A percentile compares a stretch with the other conserved stretches of the same genome.
Evolutionary conservation across 441 rosid genomes (phyloP).

Genomic region (Adansonia gregorii): DNA sequence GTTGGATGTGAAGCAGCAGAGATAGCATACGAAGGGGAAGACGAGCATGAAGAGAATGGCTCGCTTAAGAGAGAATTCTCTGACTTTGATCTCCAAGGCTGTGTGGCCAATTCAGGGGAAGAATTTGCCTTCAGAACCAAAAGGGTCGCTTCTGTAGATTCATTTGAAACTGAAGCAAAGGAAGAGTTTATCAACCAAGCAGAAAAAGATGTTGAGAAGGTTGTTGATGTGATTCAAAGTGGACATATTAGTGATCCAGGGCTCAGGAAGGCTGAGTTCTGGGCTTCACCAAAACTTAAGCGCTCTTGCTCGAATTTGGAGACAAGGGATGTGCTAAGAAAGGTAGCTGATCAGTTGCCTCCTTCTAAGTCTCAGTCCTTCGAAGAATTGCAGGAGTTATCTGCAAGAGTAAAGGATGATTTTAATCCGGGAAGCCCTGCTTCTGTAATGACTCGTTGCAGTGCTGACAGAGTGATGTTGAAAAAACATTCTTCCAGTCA

Average conservation of each 20-base stretch:
- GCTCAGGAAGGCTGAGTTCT: slow-evolving; percentile 50
- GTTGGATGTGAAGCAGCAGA: slow-evolving; percentile 44
- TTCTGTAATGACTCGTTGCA: slow-evolving; percentile 56
- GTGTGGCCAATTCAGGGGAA: slow-evolving; percentile 33
- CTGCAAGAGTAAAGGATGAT: slow-evolving; percentile 30
- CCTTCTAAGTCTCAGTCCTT: slow-evolving; percentile 44
- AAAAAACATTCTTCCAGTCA: slow-evolving; percentile 93
- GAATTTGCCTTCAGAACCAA: slow-evolving; percentile 31
- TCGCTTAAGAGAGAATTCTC: slow-evolving; percentile 61
- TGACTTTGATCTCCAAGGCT: slow-evolving; percentile 54
- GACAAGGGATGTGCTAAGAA: slow-evolving; percentile 44
- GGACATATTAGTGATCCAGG: slow-evolving; percentile 94
- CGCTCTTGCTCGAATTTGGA: slow-evolving; percentile 86
- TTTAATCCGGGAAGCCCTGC: slow-evolving; percentile 48
- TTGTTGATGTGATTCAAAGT: slow-evolving; percentile 39
- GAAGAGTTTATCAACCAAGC: slow-evolving; percentile 31
- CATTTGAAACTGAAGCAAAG: slow-evolving; percentile 38
- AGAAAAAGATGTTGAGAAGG: slow-evolving; percentile 31
- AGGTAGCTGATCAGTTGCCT: slow-evolving; percentile 39
- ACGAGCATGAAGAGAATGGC: slow-evolving; percentile 61
- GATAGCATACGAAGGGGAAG: slow-evolving; percentile 72
- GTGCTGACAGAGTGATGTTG: slow-evolving; percentile 91
- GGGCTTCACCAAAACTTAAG: slow-evolving; percentile 74
- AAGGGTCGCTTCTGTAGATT: slow-evolving; percentile 32
- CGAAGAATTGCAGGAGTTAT: slow-evolving; percentile 42